phyloP scores from a whole-genome alignment of 768 basidiomycete species.

The Mycena vulgaris region DNA sequence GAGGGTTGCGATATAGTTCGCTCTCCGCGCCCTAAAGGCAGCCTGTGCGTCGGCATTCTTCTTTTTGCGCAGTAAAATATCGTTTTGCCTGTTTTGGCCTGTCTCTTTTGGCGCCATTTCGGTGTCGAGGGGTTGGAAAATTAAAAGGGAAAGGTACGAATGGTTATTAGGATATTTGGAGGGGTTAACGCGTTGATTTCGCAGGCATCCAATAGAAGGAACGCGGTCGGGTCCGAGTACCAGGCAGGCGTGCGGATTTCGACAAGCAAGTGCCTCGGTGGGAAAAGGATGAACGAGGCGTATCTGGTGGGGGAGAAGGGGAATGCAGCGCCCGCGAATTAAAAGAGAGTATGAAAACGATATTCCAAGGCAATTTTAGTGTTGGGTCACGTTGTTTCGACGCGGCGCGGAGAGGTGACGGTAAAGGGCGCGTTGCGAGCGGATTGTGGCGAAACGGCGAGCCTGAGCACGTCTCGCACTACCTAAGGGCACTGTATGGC shows the following conservation, averaged over 20 bases:
- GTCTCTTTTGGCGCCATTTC: no score
- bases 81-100: constrained; percentile 40
- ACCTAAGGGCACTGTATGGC: neutral
- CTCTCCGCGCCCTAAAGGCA: constrained; percentile 84
- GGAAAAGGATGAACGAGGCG: neutral
- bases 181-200: neutral
- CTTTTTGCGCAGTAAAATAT: constrained; percentile 84
- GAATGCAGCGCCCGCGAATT: neutral
- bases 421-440: no score
- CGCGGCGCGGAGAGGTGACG: neutral
- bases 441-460: no score
- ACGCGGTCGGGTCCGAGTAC: constrained; percentile 3
- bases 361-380: neutral
- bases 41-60: constrained; percentile 92
- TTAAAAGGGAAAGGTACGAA: neutral
- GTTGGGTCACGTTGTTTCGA: neutral
- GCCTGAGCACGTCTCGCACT: neutral
- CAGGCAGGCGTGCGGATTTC: neutral
- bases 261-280: neutral
- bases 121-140: neutral
- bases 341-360: neutral
- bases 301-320: no score
- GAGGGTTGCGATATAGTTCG: constrained; percentile 90
- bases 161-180: constrained; percentile 8
- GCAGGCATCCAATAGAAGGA: neutral